These are phyloP conservation scores for Gonium pectorale DNA, from an alignment of 139 green algal species.

Conservation along the genomic window DNA sequence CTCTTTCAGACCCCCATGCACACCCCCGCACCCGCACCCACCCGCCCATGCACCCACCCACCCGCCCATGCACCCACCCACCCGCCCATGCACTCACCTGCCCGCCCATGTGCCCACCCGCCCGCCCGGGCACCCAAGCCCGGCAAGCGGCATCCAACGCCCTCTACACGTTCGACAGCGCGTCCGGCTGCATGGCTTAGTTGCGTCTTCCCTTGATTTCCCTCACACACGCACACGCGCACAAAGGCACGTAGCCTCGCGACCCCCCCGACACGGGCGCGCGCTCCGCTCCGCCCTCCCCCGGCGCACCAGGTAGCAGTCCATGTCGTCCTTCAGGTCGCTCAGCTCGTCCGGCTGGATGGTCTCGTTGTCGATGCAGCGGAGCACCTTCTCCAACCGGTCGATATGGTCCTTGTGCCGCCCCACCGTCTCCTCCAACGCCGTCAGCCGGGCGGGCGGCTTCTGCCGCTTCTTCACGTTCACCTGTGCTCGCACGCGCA, in stretches of 20 bases:
- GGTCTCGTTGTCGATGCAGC: slow-evolving; percentile 98
- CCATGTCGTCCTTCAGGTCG: slow-evolving; percentile 86
- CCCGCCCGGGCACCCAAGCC: too few species aligned
- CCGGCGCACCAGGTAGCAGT: slow-evolving; percentile 81
- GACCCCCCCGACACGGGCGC: too few species aligned
- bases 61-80: not conserved
- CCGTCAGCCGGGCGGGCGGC: slow-evolving; percentile 64
- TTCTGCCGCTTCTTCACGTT: slow-evolving; percentile 84
- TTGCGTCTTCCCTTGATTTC: too few species aligned
- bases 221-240: too few species aligned
- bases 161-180: too few species aligned
- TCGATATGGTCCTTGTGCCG: slow-evolving; percentile 80
- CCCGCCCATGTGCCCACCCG: too few species aligned
- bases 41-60: too few species aligned
- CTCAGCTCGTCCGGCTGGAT: slow-evolving; percentile 81
- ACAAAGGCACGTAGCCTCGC: too few species aligned
- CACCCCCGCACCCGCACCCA: too few species aligned
- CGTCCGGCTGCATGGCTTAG: too few species aligned
- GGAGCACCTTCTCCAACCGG: slow-evolving; percentile 75
- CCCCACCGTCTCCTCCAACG: slow-evolving; percentile 68
- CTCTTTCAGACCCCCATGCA: too few species aligned
- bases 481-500: not conserved
- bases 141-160: too few species aligned
- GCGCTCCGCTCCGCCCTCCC: not conserved
- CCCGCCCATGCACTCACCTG: not conserved